A percentile compares a stretch with the other conserved stretches of the same genome.
phyloP scores from a whole-genome alignment of 495 filamentous ascomycete genomes.

The Neurospora sp. region DNA sequence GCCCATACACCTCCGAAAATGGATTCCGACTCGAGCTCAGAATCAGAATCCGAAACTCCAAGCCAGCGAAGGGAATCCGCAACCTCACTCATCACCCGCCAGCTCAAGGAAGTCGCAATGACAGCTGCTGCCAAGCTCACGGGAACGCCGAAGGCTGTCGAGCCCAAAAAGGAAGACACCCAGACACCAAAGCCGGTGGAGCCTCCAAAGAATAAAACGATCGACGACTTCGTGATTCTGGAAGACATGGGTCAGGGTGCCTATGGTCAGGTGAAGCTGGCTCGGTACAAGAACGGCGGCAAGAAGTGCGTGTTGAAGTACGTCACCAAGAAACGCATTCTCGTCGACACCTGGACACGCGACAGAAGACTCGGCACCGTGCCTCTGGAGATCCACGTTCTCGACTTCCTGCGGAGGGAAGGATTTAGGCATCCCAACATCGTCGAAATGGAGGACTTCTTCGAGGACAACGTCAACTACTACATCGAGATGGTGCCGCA shows the following conservation, averaged over 20 bases:
- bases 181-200: constrained; percentile 12
- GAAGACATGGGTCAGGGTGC: constrained; percentile 99
- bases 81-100: constrained; percentile 57
- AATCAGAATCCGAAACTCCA: constrained; percentile 1
- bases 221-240: constrained; percentile 81
- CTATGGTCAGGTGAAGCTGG: constrained; percentile 94
- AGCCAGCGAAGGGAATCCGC: constrained; percentile 26
- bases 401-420: constrained; percentile 85
- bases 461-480: constrained; percentile 96
- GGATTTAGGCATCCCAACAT: constrained; percentile 89
- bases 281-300: constrained; percentile 69
- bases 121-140: constrained; percentile 37
- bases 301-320: constrained; percentile 95
- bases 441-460: constrained; percentile 97
- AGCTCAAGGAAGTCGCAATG: constrained; percentile 60
- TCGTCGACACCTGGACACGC: constrained; percentile 97
- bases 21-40: constrained; percentile 34
- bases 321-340: constrained; percentile 91
- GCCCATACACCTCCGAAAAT: constrained; percentile 41
- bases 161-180: constrained; percentile 24
- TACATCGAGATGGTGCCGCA: constrained; percentile 99
- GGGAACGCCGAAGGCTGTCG: constrained; percentile 21
- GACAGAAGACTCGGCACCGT: constrained; percentile 94
- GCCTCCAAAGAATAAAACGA: constrained; percentile 58
- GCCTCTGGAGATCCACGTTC: constrained; percentile 91